Percentiles rank a stretch among this genome's conserved stretches.
These are phyloP conservation scores for Parietaria judaica DNA, from an alignment of 306 rosid species.

Conservation along the genomic window DNA sequence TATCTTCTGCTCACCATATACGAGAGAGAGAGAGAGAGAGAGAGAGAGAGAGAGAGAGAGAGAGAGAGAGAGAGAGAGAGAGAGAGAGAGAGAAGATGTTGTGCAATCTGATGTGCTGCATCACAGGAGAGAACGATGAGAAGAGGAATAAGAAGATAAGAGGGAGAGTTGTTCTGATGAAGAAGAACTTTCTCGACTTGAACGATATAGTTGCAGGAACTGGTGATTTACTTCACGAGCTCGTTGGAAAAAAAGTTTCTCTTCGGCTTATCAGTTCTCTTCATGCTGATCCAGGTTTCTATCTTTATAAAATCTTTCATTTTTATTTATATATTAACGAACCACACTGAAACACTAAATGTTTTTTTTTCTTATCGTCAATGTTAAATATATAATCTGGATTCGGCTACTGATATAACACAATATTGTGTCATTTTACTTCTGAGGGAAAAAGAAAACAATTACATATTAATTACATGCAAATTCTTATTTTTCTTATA, in stretches of 20 bases:
- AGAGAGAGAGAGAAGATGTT: constrained; percentile 9
- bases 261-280: constrained; percentile 28
- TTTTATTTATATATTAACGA: no score
- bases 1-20: not conserved
- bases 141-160: constrained; percentile 7
- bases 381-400: no score
- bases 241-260: constrained; percentile 21
- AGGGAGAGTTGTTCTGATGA: constrained; percentile 31
- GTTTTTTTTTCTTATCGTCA: no score
- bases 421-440: no score
- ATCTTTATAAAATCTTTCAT: not conserved
- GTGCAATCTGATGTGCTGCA: not conserved
- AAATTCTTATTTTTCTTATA: no score
- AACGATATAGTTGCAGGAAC: constrained; percentile 20
- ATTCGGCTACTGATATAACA: no score
- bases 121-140: constrained; percentile 1
- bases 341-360: no score
- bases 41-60: not conserved
- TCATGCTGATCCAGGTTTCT: constrained; percentile 18
- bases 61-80: not conserved
- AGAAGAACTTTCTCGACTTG: constrained; percentile 31
- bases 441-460: no score
- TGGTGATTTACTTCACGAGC: constrained; percentile 25
- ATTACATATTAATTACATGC: no score
- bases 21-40: not conserved